Evolutionary conservation across 345 rosid species (phyloP).

Genomic region (Eucalyptus sp.): DNA sequence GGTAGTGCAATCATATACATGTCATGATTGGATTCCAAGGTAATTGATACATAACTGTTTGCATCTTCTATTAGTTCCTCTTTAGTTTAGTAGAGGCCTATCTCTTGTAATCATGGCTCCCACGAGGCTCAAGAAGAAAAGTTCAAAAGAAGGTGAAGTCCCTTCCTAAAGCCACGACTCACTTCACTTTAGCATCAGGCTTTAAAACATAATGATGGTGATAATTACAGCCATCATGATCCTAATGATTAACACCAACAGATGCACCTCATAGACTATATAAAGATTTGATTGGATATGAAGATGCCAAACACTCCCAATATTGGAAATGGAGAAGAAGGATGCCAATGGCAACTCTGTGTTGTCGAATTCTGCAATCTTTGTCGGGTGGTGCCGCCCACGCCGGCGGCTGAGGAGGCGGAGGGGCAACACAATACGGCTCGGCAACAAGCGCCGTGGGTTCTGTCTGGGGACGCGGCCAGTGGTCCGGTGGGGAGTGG

Average conservation of each 20-base stretch:
- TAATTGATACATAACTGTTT: not conserved
- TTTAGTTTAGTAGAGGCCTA: not conserved
- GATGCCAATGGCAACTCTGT: not conserved
- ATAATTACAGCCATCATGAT: slow-evolving; percentile 36
- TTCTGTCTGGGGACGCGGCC: slow-evolving; percentile 43
- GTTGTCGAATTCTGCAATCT: slow-evolving; percentile 15
- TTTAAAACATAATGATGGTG: slow-evolving; percentile 8
- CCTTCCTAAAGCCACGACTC: not conserved
- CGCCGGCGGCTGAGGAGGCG: slow-evolving; percentile 32
- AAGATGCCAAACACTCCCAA: not conserved
- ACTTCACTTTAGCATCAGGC: not conserved
- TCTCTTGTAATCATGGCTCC: slow-evolving; percentile 33
- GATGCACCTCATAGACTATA: not conserved
- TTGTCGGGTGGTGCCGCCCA: slow-evolving; percentile 34
- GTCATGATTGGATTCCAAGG: slow-evolving; percentile 2
- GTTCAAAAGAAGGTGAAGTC: not conserved
- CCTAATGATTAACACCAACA: slow-evolving; percentile 13
- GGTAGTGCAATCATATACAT: not conserved
- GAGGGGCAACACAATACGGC: slow-evolving; percentile 33
- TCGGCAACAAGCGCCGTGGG: slow-evolving; percentile 65
- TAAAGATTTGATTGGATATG: not conserved
- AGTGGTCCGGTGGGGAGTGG: slow-evolving; percentile 60
- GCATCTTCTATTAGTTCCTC: slow-evolving; percentile 2
- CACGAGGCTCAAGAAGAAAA: slow-evolving; percentile 11
- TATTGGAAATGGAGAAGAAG: not conserved